Conservation (phyloP, 495 filamentous ascomycete species). For the Glutinoglossum americanum region DNA sequence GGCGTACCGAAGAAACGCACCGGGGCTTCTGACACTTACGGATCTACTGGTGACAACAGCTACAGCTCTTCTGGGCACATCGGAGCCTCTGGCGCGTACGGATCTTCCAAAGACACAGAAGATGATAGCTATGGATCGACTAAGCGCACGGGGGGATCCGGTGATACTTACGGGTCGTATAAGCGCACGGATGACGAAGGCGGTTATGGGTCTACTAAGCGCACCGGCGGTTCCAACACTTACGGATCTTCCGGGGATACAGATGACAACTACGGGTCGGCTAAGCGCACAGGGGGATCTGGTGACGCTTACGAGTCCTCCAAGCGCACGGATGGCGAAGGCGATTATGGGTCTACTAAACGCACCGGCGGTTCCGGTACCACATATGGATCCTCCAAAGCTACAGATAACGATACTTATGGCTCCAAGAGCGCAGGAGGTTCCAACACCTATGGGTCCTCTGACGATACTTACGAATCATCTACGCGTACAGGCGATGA, state of each 20-base stretch:
- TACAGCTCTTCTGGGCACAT: conserved; percentile 10
- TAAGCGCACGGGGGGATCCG: conserved; percentile 5
- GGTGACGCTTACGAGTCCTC: conserved; percentile 8
- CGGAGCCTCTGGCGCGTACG: not conserved
- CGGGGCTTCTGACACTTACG: conserved; percentile 5
- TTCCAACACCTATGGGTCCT: not conserved
- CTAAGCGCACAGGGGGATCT: conserved; percentile 7
- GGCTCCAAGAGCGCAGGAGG: not conserved
- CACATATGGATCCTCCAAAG: not conserved
- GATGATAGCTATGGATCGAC: conserved; percentile 17
- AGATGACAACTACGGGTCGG: conserved; percentile 15
- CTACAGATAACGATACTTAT: not conserved
- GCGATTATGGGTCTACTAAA: conserved; percentile 2
- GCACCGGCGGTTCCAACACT: not conserved
- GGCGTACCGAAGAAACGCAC: not conserved
- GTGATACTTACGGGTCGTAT: conserved; percentile 7
- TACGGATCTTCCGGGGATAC: not conserved
- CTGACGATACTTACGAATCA: too few relatives aligned
- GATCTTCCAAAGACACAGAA: not conserved
- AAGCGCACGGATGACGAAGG: conserved; percentile 1
- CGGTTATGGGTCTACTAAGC: conserved; percentile 1
- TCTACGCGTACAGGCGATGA: not conserved
- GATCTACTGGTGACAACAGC: conserved; percentile 7
- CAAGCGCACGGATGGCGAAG: not conserved
- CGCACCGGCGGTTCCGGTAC: not conserved